phyloP scores from a whole-genome alignment of 352 stramenopile species.

The Phytophthora agathidicida region DNA sequence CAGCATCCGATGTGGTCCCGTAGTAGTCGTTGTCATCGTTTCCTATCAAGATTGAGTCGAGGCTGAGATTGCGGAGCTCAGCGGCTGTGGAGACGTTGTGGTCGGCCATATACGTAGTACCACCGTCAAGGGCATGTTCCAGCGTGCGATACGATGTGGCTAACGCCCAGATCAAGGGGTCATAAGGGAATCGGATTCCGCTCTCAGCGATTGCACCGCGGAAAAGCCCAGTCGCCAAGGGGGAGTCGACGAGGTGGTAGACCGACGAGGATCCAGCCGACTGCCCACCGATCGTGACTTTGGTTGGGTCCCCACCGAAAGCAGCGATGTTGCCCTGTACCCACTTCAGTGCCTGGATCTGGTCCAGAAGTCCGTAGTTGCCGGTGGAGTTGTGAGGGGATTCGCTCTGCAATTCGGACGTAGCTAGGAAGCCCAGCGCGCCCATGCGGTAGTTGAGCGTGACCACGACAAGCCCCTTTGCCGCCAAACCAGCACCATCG shows the following conservation, averaged over 20 bases:
- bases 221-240: too few species aligned
- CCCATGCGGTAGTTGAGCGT: constrained; percentile 91
- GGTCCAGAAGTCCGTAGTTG: constrained; percentile 47
- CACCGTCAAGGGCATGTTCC: too few species aligned
- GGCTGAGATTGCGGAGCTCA: constrained; percentile 12
- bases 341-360: constrained; percentile 89
- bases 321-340: constrained; percentile 70
- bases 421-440: constrained; percentile 64
- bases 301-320: constrained; percentile 80
- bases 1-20: neutral
- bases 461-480: constrained; percentile 71
- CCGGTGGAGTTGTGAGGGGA: constrained; percentile 12
- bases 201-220: too few species aligned
- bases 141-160: too few species aligned
- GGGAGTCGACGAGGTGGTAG: too few species aligned
- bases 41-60: constrained; percentile 7
- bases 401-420: constrained; percentile 3
- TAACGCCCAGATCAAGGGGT: too few species aligned
- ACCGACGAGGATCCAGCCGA: too few species aligned
- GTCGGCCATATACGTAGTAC: too few species aligned
- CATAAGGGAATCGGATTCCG: too few species aligned
- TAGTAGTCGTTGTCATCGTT: constrained; percentile 9
- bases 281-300: constrained; percentile 85
- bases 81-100: constrained; percentile 14
- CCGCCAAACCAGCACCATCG: constrained; percentile 8